A percentile compares a stretch with the other conserved stretches of the same genome.
Evolutionary conservation across 805 yeast genomes (phyloP).

Genomic region (Cyberlindnera sargentensis): DNA sequence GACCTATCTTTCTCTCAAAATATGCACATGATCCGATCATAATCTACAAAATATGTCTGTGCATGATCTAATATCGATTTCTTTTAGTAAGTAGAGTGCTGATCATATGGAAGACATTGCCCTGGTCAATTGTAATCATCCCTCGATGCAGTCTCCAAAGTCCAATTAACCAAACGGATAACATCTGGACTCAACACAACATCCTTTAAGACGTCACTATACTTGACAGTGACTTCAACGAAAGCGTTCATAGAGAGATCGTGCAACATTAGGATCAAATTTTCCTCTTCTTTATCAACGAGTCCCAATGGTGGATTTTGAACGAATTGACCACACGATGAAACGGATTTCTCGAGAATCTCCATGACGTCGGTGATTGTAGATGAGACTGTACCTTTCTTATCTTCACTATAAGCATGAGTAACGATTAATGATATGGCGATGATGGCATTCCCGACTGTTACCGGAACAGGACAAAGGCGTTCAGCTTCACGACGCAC

Average conservation of each 20-base stretch:
- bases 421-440: conserved; percentile 50
- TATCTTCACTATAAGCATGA: conserved; percentile 60
- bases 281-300: conserved; percentile 24
- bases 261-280: conserved; percentile 48
- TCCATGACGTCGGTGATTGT: conserved; percentile 54
- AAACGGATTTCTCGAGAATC: conserved; percentile 52
- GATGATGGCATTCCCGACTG: conserved; percentile 59
- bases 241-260: conserved; percentile 60
- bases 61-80: neutral
- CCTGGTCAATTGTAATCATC: conserved; percentile 21
- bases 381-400: conserved; percentile 43
- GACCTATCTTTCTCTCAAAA: too few relatives aligned
- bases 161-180: conserved; percentile 64
- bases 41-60: too few relatives aligned
- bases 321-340: conserved; percentile 43
- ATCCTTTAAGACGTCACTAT: conserved; percentile 58
- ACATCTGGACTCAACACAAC: conserved; percentile 56
- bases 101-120: too few relatives aligned
- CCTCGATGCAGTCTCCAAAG: conserved; percentile 55
- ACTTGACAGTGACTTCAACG: conserved; percentile 55
- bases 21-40: too few relatives aligned
- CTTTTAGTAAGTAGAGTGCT: neutral
- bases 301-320: conserved; percentile 25
- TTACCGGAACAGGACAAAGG: conserved; percentile 54
- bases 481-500: conserved; percentile 44